Evolutionary conservation across 176 grass and related monocot species (phyloP), one percentile per base, ranked within the genome.

Genomic region (Hsuehochloa calcarea): DNA sequence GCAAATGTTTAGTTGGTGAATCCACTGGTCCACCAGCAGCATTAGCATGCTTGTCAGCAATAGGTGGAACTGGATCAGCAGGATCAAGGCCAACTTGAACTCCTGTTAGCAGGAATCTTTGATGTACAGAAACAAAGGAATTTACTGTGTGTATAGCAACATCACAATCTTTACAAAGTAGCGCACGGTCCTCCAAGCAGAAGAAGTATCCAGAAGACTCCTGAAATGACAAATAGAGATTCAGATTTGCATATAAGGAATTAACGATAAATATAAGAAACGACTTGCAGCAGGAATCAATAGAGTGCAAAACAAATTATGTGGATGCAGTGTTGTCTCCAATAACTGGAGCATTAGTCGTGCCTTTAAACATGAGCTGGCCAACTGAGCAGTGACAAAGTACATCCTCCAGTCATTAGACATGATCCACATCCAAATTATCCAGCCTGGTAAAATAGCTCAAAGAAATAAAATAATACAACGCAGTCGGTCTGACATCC

Each of bases 171-270:
- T 91, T 85, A 73, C 96, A 99, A 29, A 99, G 93, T 65, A 99
- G 70, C 29, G 96, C 93, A 19, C 93, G 96, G 54, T 99, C 93
- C 69, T 99, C 93, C 67, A 96, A 80, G 86, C 96, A 99, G 91
- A 99, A 99, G 74, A 99, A 99, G 76, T 91, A 99, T 70, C 96
- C 96, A 59, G 91, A 77, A 68, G 84, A 89, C 74, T 96, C 96
- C 96, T 99, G 87, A 37, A 89, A 73, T 75, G 78, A 29, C 8
- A 84, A 85, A 44, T 46, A 60, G 50, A 58, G n/a, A 20, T 47
- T 85, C 47, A 70, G 64, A 56, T 59, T 11, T 59, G 11, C 23
- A 7, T 7, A 19, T 49, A 56, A 41, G 37, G 23, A 50, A 27
- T 26, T 41, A 80, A 39, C 6, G 68, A 80, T 65, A 40, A 66